These are phyloP conservation scores for Tetrahymena elliotti DNA, from an alignment of 73 alveolate species.

Conservation along the genomic window DNA sequence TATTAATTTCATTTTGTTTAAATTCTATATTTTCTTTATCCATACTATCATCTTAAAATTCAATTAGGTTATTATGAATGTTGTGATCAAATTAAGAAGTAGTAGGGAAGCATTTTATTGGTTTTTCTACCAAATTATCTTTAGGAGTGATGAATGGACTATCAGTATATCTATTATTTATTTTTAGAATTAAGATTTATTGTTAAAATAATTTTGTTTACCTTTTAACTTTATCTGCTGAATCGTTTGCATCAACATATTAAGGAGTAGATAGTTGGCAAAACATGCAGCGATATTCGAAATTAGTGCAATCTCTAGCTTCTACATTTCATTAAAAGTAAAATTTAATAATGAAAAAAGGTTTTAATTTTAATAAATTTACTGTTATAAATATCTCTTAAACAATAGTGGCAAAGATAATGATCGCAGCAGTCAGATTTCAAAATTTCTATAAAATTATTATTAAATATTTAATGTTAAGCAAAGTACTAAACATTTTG, in stretches of 20 bases:
- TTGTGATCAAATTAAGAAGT: background rate
- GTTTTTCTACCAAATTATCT: background rate
- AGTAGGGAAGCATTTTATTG: background rate
- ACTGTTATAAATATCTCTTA: background rate
- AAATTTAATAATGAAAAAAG: too few relatives aligned
- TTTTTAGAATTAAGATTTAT: background rate
- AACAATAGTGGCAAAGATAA: background rate
- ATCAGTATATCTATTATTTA: background rate
- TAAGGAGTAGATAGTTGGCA: background rate
- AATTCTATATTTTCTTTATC: background rate
- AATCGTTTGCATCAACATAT: background rate
- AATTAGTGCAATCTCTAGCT: background rate
- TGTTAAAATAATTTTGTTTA: background rate
- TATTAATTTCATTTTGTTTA: background rate
- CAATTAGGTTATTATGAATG: background rate
- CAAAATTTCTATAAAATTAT: background rate
- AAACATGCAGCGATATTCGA: background rate
- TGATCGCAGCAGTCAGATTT: background rate
- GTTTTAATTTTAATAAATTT: background rate
- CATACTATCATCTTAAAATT: background rate
- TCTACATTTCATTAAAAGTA: background rate
- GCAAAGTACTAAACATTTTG: background rate
- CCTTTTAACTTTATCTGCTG: background rate
- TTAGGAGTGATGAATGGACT: background rate
- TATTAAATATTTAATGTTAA: background rate